Evolutionary conservation across 305 asterid genomes (phyloP), one percentile per base, ranked within the genome.

Genomic region (Stenogyne calaminthoides): DNA sequence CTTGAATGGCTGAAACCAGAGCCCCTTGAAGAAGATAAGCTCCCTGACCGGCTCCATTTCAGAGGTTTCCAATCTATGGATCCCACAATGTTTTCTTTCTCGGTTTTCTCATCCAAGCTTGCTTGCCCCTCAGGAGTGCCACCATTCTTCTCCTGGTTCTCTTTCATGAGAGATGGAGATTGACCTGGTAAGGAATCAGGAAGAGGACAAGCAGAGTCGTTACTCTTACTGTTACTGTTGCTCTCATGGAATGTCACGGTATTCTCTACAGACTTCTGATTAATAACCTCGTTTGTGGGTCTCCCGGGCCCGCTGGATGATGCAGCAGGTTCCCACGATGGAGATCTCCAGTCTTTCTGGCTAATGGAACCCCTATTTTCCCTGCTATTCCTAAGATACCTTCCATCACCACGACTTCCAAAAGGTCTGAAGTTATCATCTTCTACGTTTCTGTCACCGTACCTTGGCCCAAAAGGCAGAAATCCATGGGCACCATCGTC

Each of bases 11-110:
- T 91, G 70, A 91, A 86, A 75, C 89, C 86, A 67, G 96, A 85
- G 27, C 96, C 92, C 80, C 97, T 84, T 8, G 94, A 89, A 25
- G 94, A 89, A 25, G 98, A 85, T 83, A 89, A 79, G 76, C 96
- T 92, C 63, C 88, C 97, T 52, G 98, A 87, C 55, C 96, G 88
- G 51, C 84, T 75, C 98, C 99, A 88, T 76, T 89, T 95, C 74
- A 85, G 76, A 75, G 90, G 86, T 75, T 87, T 92, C 96, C 97
- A 89, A 83, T 89, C 95, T n/a, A 76, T 67, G 12, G 92, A 85
- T 52, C 81, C 91, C 69, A 81, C 63, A 8, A 81, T 84, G 16
- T 80, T 86, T 82, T 86, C 96, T 72, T 82, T 87, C 72, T 89
- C 99, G 6, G 78, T 39, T 80, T 84, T 87, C 82, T 80, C 89